Conservation (phyloP, 768 basidiomycete species). For the Suillus hirtellus region DNA sequence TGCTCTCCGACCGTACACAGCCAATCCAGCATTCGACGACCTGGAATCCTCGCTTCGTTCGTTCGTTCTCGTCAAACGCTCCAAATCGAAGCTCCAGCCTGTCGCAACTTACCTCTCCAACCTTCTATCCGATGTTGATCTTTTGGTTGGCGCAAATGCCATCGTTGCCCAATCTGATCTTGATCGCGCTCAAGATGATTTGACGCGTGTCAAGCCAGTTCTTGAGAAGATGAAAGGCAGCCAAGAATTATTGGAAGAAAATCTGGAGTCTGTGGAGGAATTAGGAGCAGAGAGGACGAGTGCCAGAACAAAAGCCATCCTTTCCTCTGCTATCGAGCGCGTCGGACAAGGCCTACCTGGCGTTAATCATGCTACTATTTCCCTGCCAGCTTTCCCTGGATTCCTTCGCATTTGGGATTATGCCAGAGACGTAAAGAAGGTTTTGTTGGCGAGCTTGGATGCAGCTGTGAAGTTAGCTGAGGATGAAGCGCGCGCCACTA, state of each 20-base stretch:
- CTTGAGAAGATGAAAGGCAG: slow-evolving; percentile 84
- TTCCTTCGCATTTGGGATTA: slow-evolving; percentile 84
- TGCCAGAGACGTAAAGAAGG: slow-evolving; percentile 72
- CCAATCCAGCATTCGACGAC: slow-evolving; percentile 75
- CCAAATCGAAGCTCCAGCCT: slow-evolving; percentile 95
- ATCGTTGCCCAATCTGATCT: slow-evolving; percentile 83
- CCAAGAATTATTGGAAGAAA: slow-evolving; percentile 74
- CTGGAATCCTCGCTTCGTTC: slow-evolving; percentile 89
- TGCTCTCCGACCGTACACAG: slow-evolving; percentile 64
- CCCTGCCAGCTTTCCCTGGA: slow-evolving; percentile 82
- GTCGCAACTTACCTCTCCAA: slow-evolving; percentile 89
- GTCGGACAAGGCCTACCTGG: slow-evolving; percentile 77
- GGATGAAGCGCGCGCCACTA: slow-evolving; percentile 74
- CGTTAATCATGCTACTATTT: slow-evolving; percentile 43
- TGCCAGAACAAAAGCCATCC: slow-evolving; percentile 53
- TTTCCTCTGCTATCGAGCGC: slow-evolving; percentile 70
- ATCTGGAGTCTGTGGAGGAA: slow-evolving; percentile 81
- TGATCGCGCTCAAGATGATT: slow-evolving; percentile 66
- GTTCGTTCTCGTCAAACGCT: slow-evolving; percentile 93
- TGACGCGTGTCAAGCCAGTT: slow-evolving; percentile 71
- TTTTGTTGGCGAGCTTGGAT: slow-evolving; percentile 81
- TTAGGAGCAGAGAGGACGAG: slow-evolving; percentile 55
- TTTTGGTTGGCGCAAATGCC: slow-evolving; percentile 83
- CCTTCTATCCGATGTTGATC: slow-evolving; percentile 86
- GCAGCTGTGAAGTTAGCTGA: slow-evolving; percentile 77